These are phyloP conservation scores for Lentinus tigrinus DNA, from an alignment of 768 basidiomycete species.

Conservation along the genomic window DNA sequence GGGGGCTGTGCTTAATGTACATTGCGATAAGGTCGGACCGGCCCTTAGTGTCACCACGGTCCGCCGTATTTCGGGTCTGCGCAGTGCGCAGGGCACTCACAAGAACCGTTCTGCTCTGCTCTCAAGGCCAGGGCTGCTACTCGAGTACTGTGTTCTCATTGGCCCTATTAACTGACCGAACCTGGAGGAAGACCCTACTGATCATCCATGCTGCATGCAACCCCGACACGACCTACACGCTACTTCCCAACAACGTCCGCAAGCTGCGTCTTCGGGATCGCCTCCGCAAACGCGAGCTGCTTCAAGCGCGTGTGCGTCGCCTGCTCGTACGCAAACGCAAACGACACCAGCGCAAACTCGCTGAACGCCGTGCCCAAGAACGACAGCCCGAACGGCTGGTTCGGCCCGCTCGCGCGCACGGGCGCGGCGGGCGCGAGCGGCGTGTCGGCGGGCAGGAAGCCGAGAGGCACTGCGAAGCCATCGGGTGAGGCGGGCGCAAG, in stretches of 20 bases:
- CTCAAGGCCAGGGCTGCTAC: too few species aligned
- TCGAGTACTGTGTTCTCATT: neutral
- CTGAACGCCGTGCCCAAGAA: slow-evolving; percentile 47
- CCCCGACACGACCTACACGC: too few species aligned
- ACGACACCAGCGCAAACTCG: slow-evolving; percentile 41
- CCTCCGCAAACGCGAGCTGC: slow-evolving; percentile 48
- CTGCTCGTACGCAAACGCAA: slow-evolving; percentile 53
- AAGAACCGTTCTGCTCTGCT: too few species aligned
- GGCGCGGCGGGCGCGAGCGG: slow-evolving; percentile 35
- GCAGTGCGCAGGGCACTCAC: too few species aligned
- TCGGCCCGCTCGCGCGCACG: slow-evolving; percentile 29
- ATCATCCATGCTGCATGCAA: too few species aligned
- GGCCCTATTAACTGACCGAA: too few species aligned
- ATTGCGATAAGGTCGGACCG: too few species aligned
- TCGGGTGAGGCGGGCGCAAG: neutral
- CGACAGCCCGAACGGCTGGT: slow-evolving; percentile 38
- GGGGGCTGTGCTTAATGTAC: too few species aligned
- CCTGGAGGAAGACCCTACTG: too few species aligned
- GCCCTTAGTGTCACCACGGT: too few species aligned
- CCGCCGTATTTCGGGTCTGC: too few species aligned
- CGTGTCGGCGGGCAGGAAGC: slow-evolving; percentile 35
- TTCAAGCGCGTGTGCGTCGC: slow-evolving; percentile 51
- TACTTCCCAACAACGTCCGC: slow-evolving; percentile 31
- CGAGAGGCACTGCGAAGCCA: slow-evolving; percentile 35
- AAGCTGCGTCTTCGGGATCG: slow-evolving; percentile 56